Base-by-base conservation (phyloP, 331 rosid species). In the Rhamnella rubrinervis region DNA sequence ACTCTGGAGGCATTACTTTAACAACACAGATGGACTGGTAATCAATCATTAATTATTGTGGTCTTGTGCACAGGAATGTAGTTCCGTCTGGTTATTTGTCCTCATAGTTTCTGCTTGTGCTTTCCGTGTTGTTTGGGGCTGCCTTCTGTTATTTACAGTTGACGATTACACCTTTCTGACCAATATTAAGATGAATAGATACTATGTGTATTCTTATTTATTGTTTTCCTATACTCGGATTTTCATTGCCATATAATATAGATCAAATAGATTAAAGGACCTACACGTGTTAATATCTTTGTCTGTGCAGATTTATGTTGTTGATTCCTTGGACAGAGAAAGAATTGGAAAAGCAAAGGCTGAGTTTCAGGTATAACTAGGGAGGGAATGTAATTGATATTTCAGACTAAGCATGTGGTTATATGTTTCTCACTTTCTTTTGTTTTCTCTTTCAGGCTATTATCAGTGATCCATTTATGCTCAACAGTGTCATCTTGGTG, bases 1-100 rank as follows among this genome's bases (percentile, higher is more conserved):
- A n/a, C 88, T 93, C 16, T 93, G 98, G 98, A 88, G 97, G 87
- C 98, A 93, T 77, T 93, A 93, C 82, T 93, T 93, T 63, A 90
- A 88, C 66, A 90, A 90, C 71, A 93, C 98, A 0, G 98, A 93
- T 59, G 98, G 98, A 52, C 84, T 93, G 85, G 98, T 93, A 74
- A 73, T 76, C 58, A 20, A 73, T 76, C 57, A 23, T 57, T 63
- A 44, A 5, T 68, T 73, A 67, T 26, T 26, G 38, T 66, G 68
- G 14, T 62, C 69, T 57, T 56, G 16, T 17, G 61, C 62, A 61
- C 41, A 21, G 26, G 25, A 55, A 11, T 11, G 6, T 55, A 44
- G 57, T 56, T 62, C 37, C 35, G 61, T 38, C 60, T 20, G 41
- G 59, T 65, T 50, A 1, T 7, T 47, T 63, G 17, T 41, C 28